Percentiles rank a stretch among this genome's conserved stretches.
Conservation (phyloP, 768 basidiomycete genomes). For the Mrakia blollopis region DNA sequence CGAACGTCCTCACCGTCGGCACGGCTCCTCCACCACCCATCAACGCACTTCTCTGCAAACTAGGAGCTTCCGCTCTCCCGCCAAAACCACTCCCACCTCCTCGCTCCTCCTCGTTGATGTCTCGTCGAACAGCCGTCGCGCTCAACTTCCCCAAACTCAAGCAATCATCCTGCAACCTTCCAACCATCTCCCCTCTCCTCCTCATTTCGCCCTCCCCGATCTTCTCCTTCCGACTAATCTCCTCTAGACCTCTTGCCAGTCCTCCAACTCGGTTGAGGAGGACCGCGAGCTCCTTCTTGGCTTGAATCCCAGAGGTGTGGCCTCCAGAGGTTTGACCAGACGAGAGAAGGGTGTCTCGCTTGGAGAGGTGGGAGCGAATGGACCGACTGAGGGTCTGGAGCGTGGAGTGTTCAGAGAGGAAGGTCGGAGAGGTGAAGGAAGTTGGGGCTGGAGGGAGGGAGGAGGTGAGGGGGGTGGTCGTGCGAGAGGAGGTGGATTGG, state of each 20-base stretch:
- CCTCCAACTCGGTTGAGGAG: constrained; percentile 55
- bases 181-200: constrained; percentile 82
- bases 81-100: background rate
- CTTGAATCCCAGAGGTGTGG: constrained; percentile 59
- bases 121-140: constrained; percentile 39
- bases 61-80: constrained; percentile 41
- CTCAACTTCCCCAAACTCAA: constrained; percentile 21
- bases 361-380: constrained; percentile 76
- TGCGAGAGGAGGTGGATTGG: constrained; percentile 28
- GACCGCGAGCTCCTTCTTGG: constrained; percentile 43
- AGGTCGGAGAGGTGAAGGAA: constrained; percentile 47
- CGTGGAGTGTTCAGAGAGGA: constrained; percentile 84
- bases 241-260: constrained; percentile 60
- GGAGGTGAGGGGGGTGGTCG: constrained; percentile 46
- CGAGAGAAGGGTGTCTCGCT: constrained; percentile 61
- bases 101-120: constrained; percentile 43
- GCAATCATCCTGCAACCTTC: constrained; percentile 73
- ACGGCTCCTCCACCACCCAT: constrained; percentile 47
- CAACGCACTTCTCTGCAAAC: constrained; percentile 61
- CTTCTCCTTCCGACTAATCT: constrained; percentile 49
- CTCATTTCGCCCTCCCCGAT: constrained; percentile 89
- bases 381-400: constrained; percentile 71
- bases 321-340: constrained; percentile 34
- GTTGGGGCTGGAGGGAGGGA: constrained; percentile 41
- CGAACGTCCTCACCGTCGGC: constrained; percentile 63